A percentile compares a stretch with the other conserved stretches of the same genome.
Conservation (phyloP, 2,329 filamentous ascomycete genomes). For the Blastomyces parvus region DNA sequence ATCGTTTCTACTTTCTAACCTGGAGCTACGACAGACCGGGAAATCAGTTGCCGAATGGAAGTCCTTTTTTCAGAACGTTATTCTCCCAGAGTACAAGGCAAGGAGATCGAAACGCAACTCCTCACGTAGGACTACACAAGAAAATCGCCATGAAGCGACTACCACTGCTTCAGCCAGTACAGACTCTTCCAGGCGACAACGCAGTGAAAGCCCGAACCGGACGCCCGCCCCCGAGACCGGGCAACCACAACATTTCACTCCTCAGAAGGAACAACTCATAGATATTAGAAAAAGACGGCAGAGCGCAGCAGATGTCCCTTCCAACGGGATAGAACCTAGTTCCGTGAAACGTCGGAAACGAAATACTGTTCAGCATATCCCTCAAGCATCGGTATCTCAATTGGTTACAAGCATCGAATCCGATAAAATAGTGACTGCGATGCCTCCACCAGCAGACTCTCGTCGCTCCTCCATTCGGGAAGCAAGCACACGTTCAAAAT, state of each 20-base stretch:
- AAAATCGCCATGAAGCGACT: neutral
- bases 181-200: neutral
- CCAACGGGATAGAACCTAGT: slow-evolving; percentile 3
- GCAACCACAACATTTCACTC: neutral
- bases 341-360: slow-evolving; percentile 7
- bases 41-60: slow-evolving; percentile 17
- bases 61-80: slow-evolving; percentile 13
- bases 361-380: slow-evolving; percentile 10
- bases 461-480: neutral
- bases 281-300: slow-evolving; percentile 8
- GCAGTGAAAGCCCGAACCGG: neutral
- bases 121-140: neutral
- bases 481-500: neutral
- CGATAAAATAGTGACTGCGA: slow-evolving; percentile 4
- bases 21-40: neutral
- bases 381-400: slow-evolving; percentile 6
- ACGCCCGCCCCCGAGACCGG: neutral
- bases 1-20: slow-evolving; percentile 4
- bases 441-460: neutral
- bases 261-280: neutral
- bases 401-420: slow-evolving; percentile 5
- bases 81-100: slow-evolving; percentile 17
- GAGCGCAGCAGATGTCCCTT: slow-evolving; percentile 1
- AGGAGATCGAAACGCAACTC: slow-evolving; percentile 5
- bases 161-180: neutral